Base-by-base conservation (phyloP, 1,139 yeast genomes). In the Cylindricascospora bacillispora region DNA sequence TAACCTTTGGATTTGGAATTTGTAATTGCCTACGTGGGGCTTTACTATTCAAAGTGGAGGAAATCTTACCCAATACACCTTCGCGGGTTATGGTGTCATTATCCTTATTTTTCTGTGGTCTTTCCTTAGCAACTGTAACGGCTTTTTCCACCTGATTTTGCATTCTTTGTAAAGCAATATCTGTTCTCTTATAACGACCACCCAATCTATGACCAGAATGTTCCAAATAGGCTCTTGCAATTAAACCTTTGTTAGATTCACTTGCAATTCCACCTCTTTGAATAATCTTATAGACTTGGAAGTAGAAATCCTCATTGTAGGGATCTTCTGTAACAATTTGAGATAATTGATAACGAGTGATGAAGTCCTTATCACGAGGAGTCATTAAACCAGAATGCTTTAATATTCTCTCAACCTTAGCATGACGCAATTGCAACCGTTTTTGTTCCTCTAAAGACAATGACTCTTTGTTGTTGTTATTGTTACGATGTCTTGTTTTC, bases 121-220 rank as follows among this genome's bases (percentile, higher is more conserved):
- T 69, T 49, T 83, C 94, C 52, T 83, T 81, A 22, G 95, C 95
- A 31, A 83, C 92, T 28, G 93, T 81, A 14, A 89, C 95, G 6
- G 97, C 97, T 51, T 81, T 81, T 53, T 86, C 93, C 34, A 92
- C 95, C 60, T 89, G 97, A 52, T 86, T 95, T 61, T 89, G 97
- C 95, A 89, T 86, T 65, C 95, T 76, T 60, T 82, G 95, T 47
- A 86, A 67, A 1, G 95, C 95, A 43, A 86, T 79, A 55, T 83
- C 95, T n/a, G 92, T 89, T 51, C 94, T 67, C 60, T 81, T 76
- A 46, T 73, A 70, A 53, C 93, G 74, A 29, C 94, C 92, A 39
- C 94, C 92, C 36, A 81, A 63, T 58, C 92, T 73, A 53, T 83
- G 93, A 28, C 95, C 94, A 41, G 93, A 79, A 56, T 83, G 93